These are phyloP conservation scores for Hyaloscypha finlandica DNA, from an alignment of 495 filamentous ascomycete genomes.

Conservation along the genomic window DNA sequence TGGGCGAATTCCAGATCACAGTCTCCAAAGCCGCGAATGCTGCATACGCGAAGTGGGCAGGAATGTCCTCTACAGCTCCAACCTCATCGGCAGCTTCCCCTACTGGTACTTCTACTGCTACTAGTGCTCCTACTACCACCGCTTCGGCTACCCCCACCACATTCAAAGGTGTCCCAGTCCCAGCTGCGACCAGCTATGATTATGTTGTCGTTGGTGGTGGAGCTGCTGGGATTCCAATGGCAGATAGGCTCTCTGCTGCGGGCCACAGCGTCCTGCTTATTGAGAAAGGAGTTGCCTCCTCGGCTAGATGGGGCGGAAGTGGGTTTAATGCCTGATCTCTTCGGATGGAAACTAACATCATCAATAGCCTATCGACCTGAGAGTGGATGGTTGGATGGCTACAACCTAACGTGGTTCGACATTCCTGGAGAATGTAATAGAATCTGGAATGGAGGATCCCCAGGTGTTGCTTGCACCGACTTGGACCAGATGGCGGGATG, in stretches of 20 bases:
- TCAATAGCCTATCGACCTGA: slow-evolving; percentile 31
- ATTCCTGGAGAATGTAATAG: slow-evolving; percentile 77
- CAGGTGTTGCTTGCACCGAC: slow-evolving; percentile 66
- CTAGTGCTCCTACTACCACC: slow-evolving; percentile 27
- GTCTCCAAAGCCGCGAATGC: slow-evolving; percentile 45
- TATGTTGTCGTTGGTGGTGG: slow-evolving; percentile 70
- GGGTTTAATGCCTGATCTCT: slow-evolving; percentile 24
- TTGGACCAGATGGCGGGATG: slow-evolving; percentile 76
- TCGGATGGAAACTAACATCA: slow-evolving; percentile 17
- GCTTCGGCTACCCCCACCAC: slow-evolving; percentile 34
- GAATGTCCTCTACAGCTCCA: slow-evolving; percentile 36
- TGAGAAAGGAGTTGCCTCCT: slow-evolving; percentile 64
- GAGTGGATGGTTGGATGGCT: slow-evolving; percentile 61
- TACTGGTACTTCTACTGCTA: slow-evolving; percentile 33
- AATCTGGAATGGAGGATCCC: slow-evolving; percentile 61
- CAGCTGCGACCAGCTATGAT: slow-evolving; percentile 55
- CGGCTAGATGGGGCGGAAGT: slow-evolving; percentile 58
- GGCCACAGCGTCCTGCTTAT: slow-evolving; percentile 67
- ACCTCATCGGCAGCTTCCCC: slow-evolving; percentile 36
- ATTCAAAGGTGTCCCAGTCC: slow-evolving; percentile 46
- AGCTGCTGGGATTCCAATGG: slow-evolving; percentile 65
- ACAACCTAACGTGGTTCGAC: slow-evolving; percentile 73
- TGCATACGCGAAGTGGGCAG: slow-evolving; percentile 52
- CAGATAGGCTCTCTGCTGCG: slow-evolving; percentile 62
- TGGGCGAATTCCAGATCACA: slow-evolving; percentile 45